A percentile compares a stretch with the other conserved stretches of the same genome.
Evolutionary conservation across 2,329 filamentous ascomycete species (phyloP).

Genomic region (Fusarium nygamai): DNA sequence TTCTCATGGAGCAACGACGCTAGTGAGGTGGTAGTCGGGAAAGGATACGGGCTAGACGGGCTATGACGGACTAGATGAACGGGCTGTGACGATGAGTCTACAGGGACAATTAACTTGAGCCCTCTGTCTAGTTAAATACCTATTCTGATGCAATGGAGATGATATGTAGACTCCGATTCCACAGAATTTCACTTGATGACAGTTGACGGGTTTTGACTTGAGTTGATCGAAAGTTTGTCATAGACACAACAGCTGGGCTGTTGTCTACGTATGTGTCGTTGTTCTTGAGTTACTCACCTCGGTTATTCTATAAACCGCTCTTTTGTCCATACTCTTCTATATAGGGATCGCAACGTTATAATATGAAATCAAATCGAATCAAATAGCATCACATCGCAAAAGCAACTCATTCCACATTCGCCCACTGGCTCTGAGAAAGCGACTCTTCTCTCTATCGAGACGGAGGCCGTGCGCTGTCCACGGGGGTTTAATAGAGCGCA

Average conservation of each 20-base stretch:
- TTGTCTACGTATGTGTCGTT: not conserved
- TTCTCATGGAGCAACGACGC: constrained; percentile 23
- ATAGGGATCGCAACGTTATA: not conserved
- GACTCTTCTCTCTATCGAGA: constrained; percentile 30
- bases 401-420: constrained; percentile 19
- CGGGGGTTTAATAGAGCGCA: constrained; percentile 15
- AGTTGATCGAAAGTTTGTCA: not conserved
- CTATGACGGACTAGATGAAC: not conserved
- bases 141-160: not conserved
- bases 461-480: constrained; percentile 39
- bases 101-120: constrained; percentile 2
- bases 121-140: not conserved
- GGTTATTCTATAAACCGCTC: not conserved
- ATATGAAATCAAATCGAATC: not conserved
- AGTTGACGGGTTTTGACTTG: not conserved
- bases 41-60: constrained; percentile 32
- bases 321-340: not conserved
- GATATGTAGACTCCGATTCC: not conserved
- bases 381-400: constrained; percentile 13
- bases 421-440: constrained; percentile 10
- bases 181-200: not conserved
- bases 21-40: constrained; percentile 34
- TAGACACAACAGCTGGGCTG: not conserved
- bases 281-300: not conserved
- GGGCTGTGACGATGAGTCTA: constrained; percentile 25